Evolutionary conservation across 2,329 filamentous ascomycete species (phyloP).

Genomic region (Trematosphaeria pertusa): DNA sequence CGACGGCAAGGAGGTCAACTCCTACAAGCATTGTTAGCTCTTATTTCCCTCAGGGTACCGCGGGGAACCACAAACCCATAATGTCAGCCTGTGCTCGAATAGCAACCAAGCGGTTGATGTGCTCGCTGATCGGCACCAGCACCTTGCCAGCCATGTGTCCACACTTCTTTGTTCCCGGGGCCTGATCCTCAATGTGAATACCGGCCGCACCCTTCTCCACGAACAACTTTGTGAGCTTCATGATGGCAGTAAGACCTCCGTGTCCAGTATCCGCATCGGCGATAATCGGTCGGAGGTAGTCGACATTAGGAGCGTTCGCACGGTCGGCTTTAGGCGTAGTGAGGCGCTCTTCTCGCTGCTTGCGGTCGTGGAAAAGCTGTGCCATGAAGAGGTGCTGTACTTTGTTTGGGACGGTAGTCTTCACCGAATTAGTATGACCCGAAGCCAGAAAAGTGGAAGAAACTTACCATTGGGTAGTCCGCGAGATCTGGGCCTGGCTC

Average conservation of each 20-base stretch:
- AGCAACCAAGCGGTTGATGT: constrained; percentile 96
- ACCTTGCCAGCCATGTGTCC: constrained; percentile 99
- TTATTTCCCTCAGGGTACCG: not conserved
- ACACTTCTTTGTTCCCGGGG: constrained; percentile 98
- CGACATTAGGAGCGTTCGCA: constrained; percentile 75
- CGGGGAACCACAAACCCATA: constrained; percentile 70
- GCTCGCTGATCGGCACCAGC: constrained; percentile 93
- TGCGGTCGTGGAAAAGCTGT: constrained; percentile 98
- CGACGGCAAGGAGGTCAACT: constrained; percentile 85
- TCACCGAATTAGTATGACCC: too few relatives aligned
- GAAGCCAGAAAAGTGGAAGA: too few relatives aligned
- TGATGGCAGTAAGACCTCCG: constrained; percentile 95
- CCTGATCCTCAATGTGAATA: constrained; percentile 98
- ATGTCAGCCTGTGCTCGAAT: constrained; percentile 98
- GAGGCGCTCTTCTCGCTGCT: constrained; percentile 94
- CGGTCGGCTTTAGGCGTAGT: constrained; percentile 77
- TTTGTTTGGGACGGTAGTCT: constrained; percentile 99
- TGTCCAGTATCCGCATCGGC: constrained; percentile 98
- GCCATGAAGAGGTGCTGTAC: constrained; percentile 97
- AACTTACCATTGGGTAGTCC: constrained; percentile 76
- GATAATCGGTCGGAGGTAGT: constrained; percentile 95
- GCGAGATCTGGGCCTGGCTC: constrained; percentile 97
- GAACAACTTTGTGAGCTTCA: constrained; percentile 99
- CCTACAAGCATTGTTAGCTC: constrained; percentile 53
- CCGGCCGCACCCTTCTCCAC: constrained; percentile 95